These are phyloP conservation scores for Calycina herbarum DNA, from an alignment of 2,329 filamentous ascomycete genomes.

Conservation along the genomic window DNA sequence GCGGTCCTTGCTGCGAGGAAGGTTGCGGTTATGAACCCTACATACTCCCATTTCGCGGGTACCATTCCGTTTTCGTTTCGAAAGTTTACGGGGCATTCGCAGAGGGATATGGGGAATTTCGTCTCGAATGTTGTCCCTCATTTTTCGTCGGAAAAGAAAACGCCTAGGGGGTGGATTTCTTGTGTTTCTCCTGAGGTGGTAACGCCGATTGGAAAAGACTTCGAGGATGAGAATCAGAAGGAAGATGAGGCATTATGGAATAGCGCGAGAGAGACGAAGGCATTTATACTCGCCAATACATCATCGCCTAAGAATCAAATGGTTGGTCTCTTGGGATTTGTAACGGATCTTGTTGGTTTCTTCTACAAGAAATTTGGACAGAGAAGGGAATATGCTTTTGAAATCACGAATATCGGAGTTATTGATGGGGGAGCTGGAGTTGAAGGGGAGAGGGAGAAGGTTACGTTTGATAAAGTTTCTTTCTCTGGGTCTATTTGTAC, in stretches of 20 bases:
- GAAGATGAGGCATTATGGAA: slow-evolving; percentile 21
- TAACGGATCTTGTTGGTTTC: slow-evolving; percentile 46
- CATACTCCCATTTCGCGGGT: slow-evolving; percentile 17
- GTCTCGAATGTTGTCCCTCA: slow-evolving; percentile 14
- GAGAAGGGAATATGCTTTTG: slow-evolving; percentile 47
- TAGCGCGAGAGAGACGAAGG: slow-evolving; percentile 14
- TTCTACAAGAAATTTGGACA: slow-evolving; percentile 46
- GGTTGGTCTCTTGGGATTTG: slow-evolving; percentile 43
- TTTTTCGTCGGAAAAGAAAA: slow-evolving; percentile 20
- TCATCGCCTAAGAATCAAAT: slow-evolving; percentile 46
- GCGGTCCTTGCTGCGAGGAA: slow-evolving; percentile 23
- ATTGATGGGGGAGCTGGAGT: slow-evolving; percentile 32
- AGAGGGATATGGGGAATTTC: slow-evolving; percentile 21
- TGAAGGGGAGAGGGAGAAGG: slow-evolving; percentile 11
- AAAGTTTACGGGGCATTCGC: slow-evolving; percentile 17
- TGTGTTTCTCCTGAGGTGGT: slow-evolving; percentile 9
- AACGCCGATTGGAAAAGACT: not conserved
- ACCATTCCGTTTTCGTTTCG: slow-evolving; percentile 21
- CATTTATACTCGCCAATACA: slow-evolving; percentile 40
- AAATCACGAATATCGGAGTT: slow-evolving; percentile 54
- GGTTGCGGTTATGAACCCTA: slow-evolving; percentile 22
- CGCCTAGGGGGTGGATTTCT: slow-evolving; percentile 22
- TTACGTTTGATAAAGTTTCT: slow-evolving; percentile 22
- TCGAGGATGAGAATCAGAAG: not conserved
- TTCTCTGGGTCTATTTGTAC: slow-evolving; percentile 18